Conservation (phyloP, 345 rosid genomes). For the Salix dunnii region DNA sequence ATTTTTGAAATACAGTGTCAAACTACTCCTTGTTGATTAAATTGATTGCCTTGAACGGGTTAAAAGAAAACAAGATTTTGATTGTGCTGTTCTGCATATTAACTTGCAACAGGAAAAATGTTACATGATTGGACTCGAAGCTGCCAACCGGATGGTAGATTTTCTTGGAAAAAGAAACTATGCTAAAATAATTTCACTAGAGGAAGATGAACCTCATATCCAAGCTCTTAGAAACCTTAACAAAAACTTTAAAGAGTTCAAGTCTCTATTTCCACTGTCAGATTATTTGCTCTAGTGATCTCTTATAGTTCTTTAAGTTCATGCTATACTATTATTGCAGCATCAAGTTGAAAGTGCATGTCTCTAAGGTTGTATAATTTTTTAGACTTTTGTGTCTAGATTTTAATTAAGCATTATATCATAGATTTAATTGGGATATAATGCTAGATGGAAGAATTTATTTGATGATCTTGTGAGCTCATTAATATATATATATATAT, state of each 20-base stretch:
- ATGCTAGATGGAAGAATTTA: no score
- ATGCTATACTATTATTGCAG: background rate
- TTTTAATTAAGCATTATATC: no score
- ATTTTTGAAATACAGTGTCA: no score
- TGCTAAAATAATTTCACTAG: slow-evolving; percentile 44
- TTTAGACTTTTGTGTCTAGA: no score
- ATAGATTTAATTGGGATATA: no score
- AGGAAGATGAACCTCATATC: slow-evolving; percentile 59
- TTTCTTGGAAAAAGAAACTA: slow-evolving; percentile 47
- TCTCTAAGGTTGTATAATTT: no score
- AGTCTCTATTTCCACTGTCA: slow-evolving; percentile 37
- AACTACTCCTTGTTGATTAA: background rate
- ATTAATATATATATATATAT: no score
- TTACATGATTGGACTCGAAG: slow-evolving; percentile 50
- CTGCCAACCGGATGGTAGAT: slow-evolving; percentile 47
- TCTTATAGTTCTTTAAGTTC: background rate
- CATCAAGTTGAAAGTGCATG: background rate
- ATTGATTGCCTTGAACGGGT: background rate
- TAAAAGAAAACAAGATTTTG: background rate
- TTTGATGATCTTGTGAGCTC: no score
- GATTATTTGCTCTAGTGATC: slow-evolving; percentile 16
- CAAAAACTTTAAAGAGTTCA: slow-evolving; percentile 42
- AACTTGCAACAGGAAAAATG: slow-evolving; percentile 40
- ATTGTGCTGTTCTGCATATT: background rate
- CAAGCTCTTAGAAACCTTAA: slow-evolving; percentile 43